phyloP scores from a whole-genome alignment of 2,329 filamentous ascomycete genomes.

The Arthrinium phaeospermum region DNA sequence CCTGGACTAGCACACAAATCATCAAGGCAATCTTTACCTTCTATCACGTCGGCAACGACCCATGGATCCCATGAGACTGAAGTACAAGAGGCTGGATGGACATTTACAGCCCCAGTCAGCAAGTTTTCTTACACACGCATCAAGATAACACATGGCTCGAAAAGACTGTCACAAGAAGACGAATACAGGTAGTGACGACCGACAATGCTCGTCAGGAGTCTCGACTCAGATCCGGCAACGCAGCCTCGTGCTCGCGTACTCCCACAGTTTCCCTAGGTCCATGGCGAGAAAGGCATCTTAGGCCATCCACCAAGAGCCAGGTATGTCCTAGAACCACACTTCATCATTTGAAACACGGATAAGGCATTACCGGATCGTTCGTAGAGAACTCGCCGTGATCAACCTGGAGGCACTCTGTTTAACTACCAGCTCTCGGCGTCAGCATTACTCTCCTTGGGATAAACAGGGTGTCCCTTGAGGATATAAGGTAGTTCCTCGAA shows the following conservation, averaged over 20 bases:
- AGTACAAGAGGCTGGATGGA: not conserved
- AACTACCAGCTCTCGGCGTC: too few relatives aligned
- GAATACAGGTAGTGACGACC: not conserved
- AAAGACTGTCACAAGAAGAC: not conserved
- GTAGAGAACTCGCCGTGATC: not conserved
- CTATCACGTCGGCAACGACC: not conserved
- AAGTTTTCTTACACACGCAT: not conserved
- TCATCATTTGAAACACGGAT: not conserved
- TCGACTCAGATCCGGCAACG: not conserved
- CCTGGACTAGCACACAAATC: not conserved
- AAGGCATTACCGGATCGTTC: not conserved
- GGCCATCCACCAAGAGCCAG: not conserved
- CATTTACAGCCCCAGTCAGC: not conserved
- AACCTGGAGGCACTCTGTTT: too few relatives aligned
- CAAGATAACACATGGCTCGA: not conserved
- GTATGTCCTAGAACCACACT: not conserved
- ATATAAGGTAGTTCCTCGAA: too few relatives aligned
- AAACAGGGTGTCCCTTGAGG: too few relatives aligned
- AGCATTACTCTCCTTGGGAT: too few relatives aligned
- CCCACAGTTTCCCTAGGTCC: not conserved
- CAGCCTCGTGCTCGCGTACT: not conserved
- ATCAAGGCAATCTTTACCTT: not conserved
- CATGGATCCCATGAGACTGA: not conserved
- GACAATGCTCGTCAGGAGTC: not conserved
- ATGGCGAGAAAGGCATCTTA: not conserved